Evolutionary conservation across 768 basidiomycete genomes (phyloP).

Genomic region (Podaxis sp.): DNA sequence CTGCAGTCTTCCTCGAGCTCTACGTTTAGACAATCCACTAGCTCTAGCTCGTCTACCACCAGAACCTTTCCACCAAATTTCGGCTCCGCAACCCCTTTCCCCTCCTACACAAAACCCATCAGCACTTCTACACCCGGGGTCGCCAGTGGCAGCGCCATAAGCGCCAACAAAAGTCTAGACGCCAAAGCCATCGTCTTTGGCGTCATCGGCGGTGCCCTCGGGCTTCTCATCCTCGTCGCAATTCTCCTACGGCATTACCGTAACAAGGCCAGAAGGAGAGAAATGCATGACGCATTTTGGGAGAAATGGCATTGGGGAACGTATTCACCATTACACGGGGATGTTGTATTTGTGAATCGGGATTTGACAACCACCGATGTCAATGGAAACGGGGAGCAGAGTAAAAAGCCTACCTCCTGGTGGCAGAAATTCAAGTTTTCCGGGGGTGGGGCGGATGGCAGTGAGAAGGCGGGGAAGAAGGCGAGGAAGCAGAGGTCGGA

Average conservation of each 20-base stretch:
- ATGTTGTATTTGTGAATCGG: background rate
- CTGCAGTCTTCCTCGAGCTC: background rate
- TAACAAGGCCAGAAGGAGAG: background rate
- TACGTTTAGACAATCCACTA: background rate
- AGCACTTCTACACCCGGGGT: background rate
- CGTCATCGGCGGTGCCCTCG: background rate
- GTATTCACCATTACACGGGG: background rate
- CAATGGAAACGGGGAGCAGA: background rate
- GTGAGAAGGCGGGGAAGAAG: background rate
- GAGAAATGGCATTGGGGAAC: constrained; percentile 4
- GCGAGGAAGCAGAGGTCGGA: background rate
- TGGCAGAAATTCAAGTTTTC: background rate
- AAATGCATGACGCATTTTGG: background rate
- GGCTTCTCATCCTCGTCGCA: background rate
- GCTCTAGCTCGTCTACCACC: background rate
- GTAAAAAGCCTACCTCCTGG: background rate
- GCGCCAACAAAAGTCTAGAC: background rate
- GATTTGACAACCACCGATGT: background rate
- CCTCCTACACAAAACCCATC: background rate
- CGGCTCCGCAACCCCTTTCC: background rate
- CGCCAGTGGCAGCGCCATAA: background rate
- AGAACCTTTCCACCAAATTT: background rate
- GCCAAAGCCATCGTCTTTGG: background rate
- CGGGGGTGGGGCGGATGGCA: background rate
- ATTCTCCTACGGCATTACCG: background rate